Evolutionary conservation across 345 rosid species (phyloP).

Genomic region (Garcia nutans): DNA sequence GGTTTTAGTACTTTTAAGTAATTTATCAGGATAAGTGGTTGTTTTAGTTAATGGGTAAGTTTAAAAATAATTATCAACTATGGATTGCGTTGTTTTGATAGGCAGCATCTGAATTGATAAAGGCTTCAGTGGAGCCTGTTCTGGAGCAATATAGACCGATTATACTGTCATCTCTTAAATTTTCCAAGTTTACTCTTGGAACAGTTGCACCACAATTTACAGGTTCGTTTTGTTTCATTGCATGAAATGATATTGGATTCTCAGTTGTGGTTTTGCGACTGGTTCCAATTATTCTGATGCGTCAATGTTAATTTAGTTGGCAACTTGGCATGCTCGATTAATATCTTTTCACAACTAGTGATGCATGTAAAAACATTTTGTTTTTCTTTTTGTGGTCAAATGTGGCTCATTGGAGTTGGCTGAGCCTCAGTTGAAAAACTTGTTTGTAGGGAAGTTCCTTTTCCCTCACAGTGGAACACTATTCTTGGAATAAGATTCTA

Average conservation of each 20-base stretch:
- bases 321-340: not conserved
- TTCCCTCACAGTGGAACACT: not conserved
- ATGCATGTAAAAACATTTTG: not conserved
- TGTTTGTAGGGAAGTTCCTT: not conserved
- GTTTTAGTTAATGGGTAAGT: not conserved
- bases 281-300: not conserved
- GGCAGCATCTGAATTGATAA: slow-evolving; percentile 98
- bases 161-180: slow-evolving; percentile 77
- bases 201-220: slow-evolving; percentile 99
- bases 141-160: slow-evolving; percentile 94
- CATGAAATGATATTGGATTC: not conserved
- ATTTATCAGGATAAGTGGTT: not conserved
- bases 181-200: slow-evolving; percentile 94
- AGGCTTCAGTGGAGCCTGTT: slow-evolving; percentile 81
- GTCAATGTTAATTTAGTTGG: not conserved
- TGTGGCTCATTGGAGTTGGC: not conserved
- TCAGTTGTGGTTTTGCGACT: not conserved
- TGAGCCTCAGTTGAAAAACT: not conserved
- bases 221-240: slow-evolving; percentile 48
- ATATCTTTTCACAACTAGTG: not conserved
- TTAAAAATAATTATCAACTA: not conserved
- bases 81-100: slow-evolving; percentile 26
- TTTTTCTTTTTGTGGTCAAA: not conserved
- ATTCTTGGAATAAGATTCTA: too few relatives aligned
- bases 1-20: not conserved